phyloP scores from a whole-genome alignment of 768 basidiomycete genomes.

The Amanita fuliginea region DNA sequence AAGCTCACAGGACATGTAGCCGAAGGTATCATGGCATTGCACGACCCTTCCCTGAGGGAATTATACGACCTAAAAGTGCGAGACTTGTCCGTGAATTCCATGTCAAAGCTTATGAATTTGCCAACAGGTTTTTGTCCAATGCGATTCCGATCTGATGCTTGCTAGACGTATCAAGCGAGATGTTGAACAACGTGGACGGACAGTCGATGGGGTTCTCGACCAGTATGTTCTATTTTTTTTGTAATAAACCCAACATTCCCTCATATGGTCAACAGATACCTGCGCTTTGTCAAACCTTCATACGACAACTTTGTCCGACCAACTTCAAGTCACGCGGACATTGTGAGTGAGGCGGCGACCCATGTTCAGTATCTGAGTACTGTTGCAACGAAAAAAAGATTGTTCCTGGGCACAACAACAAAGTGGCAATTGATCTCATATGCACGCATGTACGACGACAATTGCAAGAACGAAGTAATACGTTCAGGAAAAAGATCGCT shows the following conservation, averaged over 20 bases:
- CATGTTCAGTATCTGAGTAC: background rate
- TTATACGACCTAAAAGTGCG: slow-evolving; percentile 87
- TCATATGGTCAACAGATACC: slow-evolving; percentile 41
- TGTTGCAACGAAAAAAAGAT: slow-evolving; percentile 38
- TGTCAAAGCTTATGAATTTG: background rate
- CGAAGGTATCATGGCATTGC: slow-evolving; percentile 88
- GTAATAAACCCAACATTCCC: too few relatives aligned
- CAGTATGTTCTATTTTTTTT: slow-evolving; percentile 39
- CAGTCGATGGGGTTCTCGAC: slow-evolving; percentile 78
- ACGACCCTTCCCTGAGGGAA: slow-evolving; percentile 65
- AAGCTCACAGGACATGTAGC: slow-evolving; percentile 27
- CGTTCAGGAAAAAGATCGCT: slow-evolving; percentile 68
- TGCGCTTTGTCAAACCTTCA: slow-evolving; percentile 90
- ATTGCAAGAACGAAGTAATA: slow-evolving; percentile 65
- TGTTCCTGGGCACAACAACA: slow-evolving; percentile 88
- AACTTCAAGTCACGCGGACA: slow-evolving; percentile 79
- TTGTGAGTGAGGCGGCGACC: slow-evolving; percentile 35
- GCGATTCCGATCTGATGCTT: slow-evolving; percentile 95
- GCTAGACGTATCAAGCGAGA: slow-evolving; percentile 86
- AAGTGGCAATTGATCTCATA: slow-evolving; percentile 88
- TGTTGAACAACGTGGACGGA: slow-evolving; percentile 77
- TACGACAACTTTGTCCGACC: slow-evolving; percentile 93
- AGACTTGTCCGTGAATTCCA: background rate
- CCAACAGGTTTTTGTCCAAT: slow-evolving; percentile 84
- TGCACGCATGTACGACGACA: slow-evolving; percentile 82